phyloP scores from a whole-genome alignment of 495 filamentous ascomycete species.

The Aspergillus affinis region DNA sequence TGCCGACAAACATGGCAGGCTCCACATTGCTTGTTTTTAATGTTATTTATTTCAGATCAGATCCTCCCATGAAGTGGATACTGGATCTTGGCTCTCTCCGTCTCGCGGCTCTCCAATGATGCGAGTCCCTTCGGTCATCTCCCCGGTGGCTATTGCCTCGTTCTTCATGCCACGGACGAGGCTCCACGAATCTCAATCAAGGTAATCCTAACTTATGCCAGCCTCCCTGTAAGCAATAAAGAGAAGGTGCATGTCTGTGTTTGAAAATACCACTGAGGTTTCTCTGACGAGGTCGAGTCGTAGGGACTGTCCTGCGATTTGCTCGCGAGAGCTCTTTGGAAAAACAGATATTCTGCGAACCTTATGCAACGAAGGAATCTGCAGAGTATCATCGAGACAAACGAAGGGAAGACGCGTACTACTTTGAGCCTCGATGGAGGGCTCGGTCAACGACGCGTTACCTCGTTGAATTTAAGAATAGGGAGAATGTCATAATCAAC shows the following conservation, averaged over 20 bases:
- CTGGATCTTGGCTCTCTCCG: too few relatives aligned
- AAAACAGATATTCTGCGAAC: too few relatives aligned
- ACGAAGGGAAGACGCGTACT: neutral
- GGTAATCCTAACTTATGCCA: neutral
- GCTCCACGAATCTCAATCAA: neutral
- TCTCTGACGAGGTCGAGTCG: too few relatives aligned
- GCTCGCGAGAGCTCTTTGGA: too few relatives aligned
- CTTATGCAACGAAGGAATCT: neutral
- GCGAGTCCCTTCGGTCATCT: neutral
- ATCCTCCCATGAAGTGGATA: neutral
- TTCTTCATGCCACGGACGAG: too few relatives aligned
- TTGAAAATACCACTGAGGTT: too few relatives aligned
- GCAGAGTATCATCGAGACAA: neutral
- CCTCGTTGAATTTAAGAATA: neutral
- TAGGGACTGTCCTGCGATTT: too few relatives aligned
- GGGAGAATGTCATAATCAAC: conserved; percentile 10
- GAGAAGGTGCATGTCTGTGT: too few relatives aligned
- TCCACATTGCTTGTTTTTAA: neutral
- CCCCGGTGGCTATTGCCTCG: neutral
- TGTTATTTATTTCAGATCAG: neutral
- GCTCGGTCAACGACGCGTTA: neutral
- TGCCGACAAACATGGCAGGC: neutral
- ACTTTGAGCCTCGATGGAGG: neutral
- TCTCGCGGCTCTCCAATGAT: neutral
- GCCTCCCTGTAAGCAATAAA: neutral